These are phyloP conservation scores for Penicillium occitanis DNA, from an alignment of 2,329 filamentous ascomycete species.

Conservation along the genomic window DNA sequence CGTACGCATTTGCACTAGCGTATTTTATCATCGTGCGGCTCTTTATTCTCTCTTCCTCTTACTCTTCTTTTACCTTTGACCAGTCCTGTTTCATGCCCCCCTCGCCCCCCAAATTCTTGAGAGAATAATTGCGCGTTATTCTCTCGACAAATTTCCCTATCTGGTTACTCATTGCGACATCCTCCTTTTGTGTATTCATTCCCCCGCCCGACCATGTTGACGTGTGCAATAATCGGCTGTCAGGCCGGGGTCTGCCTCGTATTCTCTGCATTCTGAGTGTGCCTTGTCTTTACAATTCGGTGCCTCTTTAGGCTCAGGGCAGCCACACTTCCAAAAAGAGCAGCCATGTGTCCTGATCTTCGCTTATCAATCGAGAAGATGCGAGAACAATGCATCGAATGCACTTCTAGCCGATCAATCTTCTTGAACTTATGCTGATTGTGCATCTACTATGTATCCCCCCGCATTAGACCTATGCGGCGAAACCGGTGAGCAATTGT, in stretches of 20 bases:
- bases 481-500: not conserved
- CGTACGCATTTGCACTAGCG: not conserved
- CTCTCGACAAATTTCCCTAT: not conserved
- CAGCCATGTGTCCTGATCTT: not conserved
- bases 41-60: not conserved
- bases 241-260: not conserved
- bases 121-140: not conserved
- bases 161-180: not conserved
- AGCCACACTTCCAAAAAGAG: not conserved
- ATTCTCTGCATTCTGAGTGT: not conserved
- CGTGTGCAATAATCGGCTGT: not conserved
- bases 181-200: not conserved
- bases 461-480: not conserved
- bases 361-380: not conserved
- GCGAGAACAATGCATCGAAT: not conserved
- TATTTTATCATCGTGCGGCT: not conserved
- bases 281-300: not conserved
- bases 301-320: not conserved
- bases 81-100: not conserved
- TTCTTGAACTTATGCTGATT: not conserved
- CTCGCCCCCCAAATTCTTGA: not conserved
- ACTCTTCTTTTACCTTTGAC: not conserved
- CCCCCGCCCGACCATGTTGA: not conserved
- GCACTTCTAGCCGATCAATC: not conserved
- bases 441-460: not conserved